phyloP scores from a whole-genome alignment of 805 yeast species.

The Metschnikowia borealis region DNA sequence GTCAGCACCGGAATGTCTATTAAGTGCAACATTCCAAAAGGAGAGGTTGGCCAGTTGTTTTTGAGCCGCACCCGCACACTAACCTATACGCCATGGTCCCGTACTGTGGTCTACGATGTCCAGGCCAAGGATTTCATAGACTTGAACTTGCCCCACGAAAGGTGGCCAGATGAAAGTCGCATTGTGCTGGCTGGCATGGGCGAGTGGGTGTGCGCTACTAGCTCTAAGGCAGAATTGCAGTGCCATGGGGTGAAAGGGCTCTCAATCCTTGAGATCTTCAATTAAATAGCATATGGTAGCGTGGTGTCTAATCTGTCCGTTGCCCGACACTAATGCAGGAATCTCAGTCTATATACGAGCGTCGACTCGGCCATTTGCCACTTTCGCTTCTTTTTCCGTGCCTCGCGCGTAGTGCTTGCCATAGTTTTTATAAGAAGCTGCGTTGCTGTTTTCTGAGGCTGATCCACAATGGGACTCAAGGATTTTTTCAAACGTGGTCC shows the following conservation, averaged over 20 bases:
- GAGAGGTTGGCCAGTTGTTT: slow-evolving; percentile 17
- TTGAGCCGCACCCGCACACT: slow-evolving; percentile 11
- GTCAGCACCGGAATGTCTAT: slow-evolving; percentile 4
- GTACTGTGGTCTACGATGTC: slow-evolving; percentile 6
- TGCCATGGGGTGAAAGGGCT: slow-evolving; percentile 5
- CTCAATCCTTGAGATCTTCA: not conserved
- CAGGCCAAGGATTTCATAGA: not conserved
- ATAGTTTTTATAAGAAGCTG: not conserved
- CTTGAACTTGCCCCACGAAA: slow-evolving; percentile 1
- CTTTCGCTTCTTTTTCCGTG: not conserved
- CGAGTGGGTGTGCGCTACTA: slow-evolving; percentile 17
- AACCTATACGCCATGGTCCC: slow-evolving; percentile 13
- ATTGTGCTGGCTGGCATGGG: slow-evolving; percentile 13
- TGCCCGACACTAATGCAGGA: not conserved
- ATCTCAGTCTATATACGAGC: not conserved
- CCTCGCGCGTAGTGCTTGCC: not conserved
- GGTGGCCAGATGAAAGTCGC: slow-evolving; percentile 6
- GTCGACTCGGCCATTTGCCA: not conserved
- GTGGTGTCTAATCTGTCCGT: not conserved
- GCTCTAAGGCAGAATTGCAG: slow-evolving; percentile 7
- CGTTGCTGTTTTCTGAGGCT: not conserved
- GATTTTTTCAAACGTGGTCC: slow-evolving; percentile 14
- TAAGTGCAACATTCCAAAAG: slow-evolving; percentile 10
- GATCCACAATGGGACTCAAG: slow-evolving; percentile 12
- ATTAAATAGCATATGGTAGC: not conserved